Evolutionary conservation across 164 flowering plant species (phyloP).

Genomic region (Stephania yunnanensis): DNA sequence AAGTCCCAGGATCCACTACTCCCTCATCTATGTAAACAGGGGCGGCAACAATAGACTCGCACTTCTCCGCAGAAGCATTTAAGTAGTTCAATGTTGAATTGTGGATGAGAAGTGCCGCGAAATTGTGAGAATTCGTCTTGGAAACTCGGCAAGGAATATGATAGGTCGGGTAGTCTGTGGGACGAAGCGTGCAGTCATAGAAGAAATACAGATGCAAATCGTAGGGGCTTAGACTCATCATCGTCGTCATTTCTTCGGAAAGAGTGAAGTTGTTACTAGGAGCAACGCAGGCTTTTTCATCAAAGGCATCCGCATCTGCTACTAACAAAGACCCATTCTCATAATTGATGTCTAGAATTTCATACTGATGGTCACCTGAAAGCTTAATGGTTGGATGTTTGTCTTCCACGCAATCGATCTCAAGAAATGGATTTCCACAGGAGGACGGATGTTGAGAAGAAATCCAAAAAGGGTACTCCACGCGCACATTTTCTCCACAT

Average conservation of each 20-base stretch:
- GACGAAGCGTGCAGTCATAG: slow-evolving; percentile 32
- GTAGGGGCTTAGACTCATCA: slow-evolving; percentile 13
- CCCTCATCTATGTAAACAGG: slow-evolving; percentile 22
- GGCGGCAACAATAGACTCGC: slow-evolving; percentile 26
- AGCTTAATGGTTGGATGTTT: slow-evolving; percentile 27
- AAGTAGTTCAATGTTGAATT: slow-evolving; percentile 12
- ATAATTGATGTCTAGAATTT: slow-evolving; percentile 36
- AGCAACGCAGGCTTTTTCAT: slow-evolving; percentile 24
- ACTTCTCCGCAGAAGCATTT: slow-evolving; percentile 24
- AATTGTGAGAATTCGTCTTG: slow-evolving; percentile 17
- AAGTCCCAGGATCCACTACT: neutral
- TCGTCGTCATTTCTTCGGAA: slow-evolving; percentile 7
- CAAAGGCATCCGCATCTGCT: slow-evolving; percentile 18
- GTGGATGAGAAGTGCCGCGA: slow-evolving; percentile 32
- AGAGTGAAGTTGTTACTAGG: slow-evolving; percentile 38
- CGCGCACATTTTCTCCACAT: slow-evolving; percentile 38
- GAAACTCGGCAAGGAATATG: slow-evolving; percentile 23
- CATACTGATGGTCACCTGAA: slow-evolving; percentile 19
- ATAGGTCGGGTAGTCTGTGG: neutral
- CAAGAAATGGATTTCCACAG: slow-evolving; percentile 44
- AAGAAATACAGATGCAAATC: slow-evolving; percentile 28
- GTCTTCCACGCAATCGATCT: slow-evolving; percentile 26
- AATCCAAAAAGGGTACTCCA: slow-evolving; percentile 56
- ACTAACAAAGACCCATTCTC: slow-evolving; percentile 25
- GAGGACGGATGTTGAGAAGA: slow-evolving; percentile 27